Conservation (phyloP, 2,329 filamentous ascomycete genomes). For the Colletotrichum sp. region DNA sequence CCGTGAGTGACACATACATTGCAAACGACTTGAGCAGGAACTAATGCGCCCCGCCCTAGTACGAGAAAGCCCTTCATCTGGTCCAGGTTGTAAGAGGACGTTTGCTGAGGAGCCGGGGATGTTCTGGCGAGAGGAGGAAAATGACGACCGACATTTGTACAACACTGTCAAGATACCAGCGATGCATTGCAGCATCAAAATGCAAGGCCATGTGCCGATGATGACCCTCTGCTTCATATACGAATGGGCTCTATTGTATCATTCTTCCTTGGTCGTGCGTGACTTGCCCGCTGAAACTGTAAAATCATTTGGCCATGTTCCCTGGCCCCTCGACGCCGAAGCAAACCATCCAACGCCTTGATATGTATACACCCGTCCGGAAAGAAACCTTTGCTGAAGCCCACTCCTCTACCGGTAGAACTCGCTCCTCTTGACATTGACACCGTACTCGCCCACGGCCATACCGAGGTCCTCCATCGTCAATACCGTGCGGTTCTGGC, state of each 20-base stretch:
- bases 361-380: conserved; percentile 5
- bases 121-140: background rate
- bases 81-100: conserved; percentile 24
- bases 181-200: conserved; percentile 9
- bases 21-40: background rate
- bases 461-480: conserved; percentile 99
- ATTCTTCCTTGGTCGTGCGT: background rate
- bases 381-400: background rate
- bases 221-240: background rate
- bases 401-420: conserved; percentile 76
- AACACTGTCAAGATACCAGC: conserved; percentile 20
- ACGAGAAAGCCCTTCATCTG: conserved; percentile 65
- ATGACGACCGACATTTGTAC: conserved; percentile 6
- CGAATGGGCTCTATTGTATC: background rate
- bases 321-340: conserved; percentile 15
- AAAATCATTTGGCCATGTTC: background rate
- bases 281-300: background rate
- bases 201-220: conserved; percentile 1
- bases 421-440: conserved; percentile 96
- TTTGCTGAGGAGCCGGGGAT: background rate
- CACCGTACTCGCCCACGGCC: conserved; percentile 96
- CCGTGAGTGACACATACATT: conserved; percentile 63
- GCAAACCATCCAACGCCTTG: conserved; percentile 8
- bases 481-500: conserved; percentile 89
- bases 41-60: conserved; percentile 34